Conservation (phyloP, 306 rosid species). For the Citrullus amarus region DNA sequence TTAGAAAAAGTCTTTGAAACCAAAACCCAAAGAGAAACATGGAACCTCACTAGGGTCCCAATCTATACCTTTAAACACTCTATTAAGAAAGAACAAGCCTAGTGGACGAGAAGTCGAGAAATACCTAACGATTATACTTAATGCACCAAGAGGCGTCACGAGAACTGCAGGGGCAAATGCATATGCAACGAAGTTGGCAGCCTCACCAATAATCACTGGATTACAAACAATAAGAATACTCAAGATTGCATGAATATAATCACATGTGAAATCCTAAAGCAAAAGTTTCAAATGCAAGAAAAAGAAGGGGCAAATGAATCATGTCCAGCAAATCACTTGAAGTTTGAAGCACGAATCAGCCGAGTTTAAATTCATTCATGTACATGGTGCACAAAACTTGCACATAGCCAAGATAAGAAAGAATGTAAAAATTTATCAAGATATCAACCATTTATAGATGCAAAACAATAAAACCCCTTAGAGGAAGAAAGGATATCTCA, state of each 20-base stretch:
- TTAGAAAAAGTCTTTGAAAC: no score
- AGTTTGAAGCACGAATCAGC: not conserved
- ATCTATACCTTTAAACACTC: no score
- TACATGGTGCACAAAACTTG: not conserved
- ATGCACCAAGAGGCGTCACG: slow-evolving; percentile 90
- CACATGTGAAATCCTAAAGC: slow-evolving; percentile 7
- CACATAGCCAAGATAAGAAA: slow-evolving; percentile 11
- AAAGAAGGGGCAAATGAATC: not conserved
- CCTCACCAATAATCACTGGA: slow-evolving; percentile 84
- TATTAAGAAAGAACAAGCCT: slow-evolving; percentile 1
- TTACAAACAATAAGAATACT: slow-evolving; percentile 31
- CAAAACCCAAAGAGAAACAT: no score
- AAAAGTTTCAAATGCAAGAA: not conserved
- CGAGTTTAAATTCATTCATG: not conserved
- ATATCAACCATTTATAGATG: not conserved
- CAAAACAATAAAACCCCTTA: not conserved
- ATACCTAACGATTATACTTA: slow-evolving; percentile 82
- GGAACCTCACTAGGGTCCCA: no score
- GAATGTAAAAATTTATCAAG: not conserved
- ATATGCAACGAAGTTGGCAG: slow-evolving; percentile 74
- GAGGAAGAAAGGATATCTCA: slow-evolving; percentile 17
- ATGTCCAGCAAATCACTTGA: not conserved
- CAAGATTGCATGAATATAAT: slow-evolving; percentile 20
- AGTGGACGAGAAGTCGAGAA: slow-evolving; percentile 1
- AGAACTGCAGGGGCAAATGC: slow-evolving; percentile 91